Evolutionary conservation across 225 moss, liverwort and hornwort genomes (phyloP).

Genomic region (Pseudoscleropodium purum): DNA sequence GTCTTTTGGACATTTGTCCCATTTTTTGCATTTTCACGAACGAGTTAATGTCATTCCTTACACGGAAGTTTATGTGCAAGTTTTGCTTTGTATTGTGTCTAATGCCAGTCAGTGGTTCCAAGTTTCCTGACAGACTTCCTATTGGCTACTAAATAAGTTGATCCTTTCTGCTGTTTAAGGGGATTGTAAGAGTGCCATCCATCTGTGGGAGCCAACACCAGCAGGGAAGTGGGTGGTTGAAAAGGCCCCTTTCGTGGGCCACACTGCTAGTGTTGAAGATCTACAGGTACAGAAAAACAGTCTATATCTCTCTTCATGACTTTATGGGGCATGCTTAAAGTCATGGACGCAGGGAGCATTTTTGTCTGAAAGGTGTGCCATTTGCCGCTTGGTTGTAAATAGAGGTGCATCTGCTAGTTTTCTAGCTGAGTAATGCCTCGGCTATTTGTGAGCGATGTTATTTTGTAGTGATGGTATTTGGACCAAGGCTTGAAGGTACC

Average conservation of each 20-base stretch:
- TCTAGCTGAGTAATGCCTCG: not conserved
- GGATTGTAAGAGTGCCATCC: slow-evolving; percentile 78
- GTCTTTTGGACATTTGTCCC: not conserved
- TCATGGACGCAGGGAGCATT: not conserved
- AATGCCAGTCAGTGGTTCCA: not conserved
- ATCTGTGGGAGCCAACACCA: slow-evolving; percentile 82
- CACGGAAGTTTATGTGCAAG: not conserved
- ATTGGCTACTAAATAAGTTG: not conserved
- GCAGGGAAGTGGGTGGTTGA: slow-evolving; percentile 89
- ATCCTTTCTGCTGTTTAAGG: slow-evolving; percentile 23
- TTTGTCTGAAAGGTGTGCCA: not conserved
- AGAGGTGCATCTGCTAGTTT: not conserved
- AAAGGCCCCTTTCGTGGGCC: slow-evolving; percentile 56
- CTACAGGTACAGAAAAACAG: slow-evolving; percentile 52
- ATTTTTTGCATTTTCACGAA: not conserved
- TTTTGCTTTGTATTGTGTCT: not conserved
- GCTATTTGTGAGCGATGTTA: not conserved
- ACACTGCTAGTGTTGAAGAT: slow-evolving; percentile 84
- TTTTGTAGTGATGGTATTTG: not conserved
- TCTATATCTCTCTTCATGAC: not conserved
- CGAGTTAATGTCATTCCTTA: not conserved
- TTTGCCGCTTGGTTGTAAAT: not conserved
- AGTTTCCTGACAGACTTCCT: not conserved
- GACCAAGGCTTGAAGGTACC: not conserved
- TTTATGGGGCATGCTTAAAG: not conserved